Evolutionary conservation across 352 stramenopile species (phyloP), one percentile per base, ranked within the genome.

Genomic region (Albugo laibachii): DNA sequence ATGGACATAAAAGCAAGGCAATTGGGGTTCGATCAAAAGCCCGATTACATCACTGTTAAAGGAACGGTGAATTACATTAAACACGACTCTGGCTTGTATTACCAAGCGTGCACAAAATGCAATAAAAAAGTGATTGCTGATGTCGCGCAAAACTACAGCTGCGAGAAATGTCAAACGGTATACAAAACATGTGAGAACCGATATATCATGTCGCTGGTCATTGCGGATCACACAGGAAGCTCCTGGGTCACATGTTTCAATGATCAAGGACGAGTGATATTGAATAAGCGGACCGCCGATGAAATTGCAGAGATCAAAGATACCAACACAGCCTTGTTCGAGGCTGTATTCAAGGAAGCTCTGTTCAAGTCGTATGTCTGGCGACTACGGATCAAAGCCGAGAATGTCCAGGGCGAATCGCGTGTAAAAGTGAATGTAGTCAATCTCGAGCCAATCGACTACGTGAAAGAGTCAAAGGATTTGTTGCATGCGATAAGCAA

Each of bases 231-330:
- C 60, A 95, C 91, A 35, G 83, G 74, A 35, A 95, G 72, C 45
- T 85, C 81, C 21, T 99, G 92, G 89, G 94, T 95, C 43, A 96
- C 83, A 19, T 80, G 92, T 47, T 99, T 98, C 61, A 97, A 99
- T 58, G 93, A 98, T 55, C 78, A 96, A 61, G 93, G 86, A 34
- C 80, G 96, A 61, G 62, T 83, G n/a, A 55, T 98, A 27, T 80
- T 98, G 41, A 79, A 87, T 43, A 69, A 71, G 48, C 67, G 74
- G 20, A 95, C 77, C 15, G 94, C 94, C 2, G 85, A 98, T 64
- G 83, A 97, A 58, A 80, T 97, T 36, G 69, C 58, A 20, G 71
- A 87, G 53, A 68, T 93, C 46, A 63, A 73, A 42, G 77, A 89
- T 40, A 71, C 66, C 31, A 89, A 96, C 57, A 65, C 84, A 47